A percentile compares a stretch with the other conserved stretches of the same genome.
Conservation (phyloP, 192 early-diverging fungal genomes). For the Hyaloraphidium curvatum region DNA sequence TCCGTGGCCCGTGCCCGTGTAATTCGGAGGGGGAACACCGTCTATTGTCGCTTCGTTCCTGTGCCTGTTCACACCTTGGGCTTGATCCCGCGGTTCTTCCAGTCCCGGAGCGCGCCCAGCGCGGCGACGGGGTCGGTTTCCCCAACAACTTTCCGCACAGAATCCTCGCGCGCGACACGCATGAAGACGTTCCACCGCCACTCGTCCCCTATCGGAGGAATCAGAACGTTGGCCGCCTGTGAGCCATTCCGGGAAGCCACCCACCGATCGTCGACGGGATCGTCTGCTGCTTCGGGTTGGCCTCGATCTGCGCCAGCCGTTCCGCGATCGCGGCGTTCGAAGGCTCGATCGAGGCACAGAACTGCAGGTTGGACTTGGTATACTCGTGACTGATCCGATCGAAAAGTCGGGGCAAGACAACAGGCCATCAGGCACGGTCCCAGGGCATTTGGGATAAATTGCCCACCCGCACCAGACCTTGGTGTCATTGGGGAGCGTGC, state of each 20-base stretch:
- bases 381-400: slow-evolving; percentile 76
- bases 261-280: slow-evolving; percentile 68
- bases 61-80: too few relatives aligned
- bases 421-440: slow-evolving; percentile 25
- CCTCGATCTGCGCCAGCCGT: slow-evolving; percentile 41
- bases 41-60: too few relatives aligned
- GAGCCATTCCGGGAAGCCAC: too few relatives aligned
- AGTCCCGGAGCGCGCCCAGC: slow-evolving; percentile 49
- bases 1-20: too few relatives aligned
- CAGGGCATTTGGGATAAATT: neutral
- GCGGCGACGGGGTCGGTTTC: slow-evolving; percentile 49
- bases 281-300: slow-evolving; percentile 22
- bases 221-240: too few relatives aligned
- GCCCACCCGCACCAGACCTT: slow-evolving; percentile 31
- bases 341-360: slow-evolving; percentile 62
- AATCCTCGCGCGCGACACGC: slow-evolving; percentile 32
- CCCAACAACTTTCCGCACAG: slow-evolving; percentile 31
- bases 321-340: slow-evolving; percentile 42
- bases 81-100: too few relatives aligned
- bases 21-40: too few relatives aligned
- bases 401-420: neutral
- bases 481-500: slow-evolving; percentile 51
- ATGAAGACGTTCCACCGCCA: slow-evolving; percentile 74
- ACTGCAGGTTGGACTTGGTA: slow-evolving; percentile 44
- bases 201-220: too few relatives aligned